phyloP scores from a whole-genome alignment of 495 filamentous ascomycete species.

The Aspergillus biplanus region DNA sequence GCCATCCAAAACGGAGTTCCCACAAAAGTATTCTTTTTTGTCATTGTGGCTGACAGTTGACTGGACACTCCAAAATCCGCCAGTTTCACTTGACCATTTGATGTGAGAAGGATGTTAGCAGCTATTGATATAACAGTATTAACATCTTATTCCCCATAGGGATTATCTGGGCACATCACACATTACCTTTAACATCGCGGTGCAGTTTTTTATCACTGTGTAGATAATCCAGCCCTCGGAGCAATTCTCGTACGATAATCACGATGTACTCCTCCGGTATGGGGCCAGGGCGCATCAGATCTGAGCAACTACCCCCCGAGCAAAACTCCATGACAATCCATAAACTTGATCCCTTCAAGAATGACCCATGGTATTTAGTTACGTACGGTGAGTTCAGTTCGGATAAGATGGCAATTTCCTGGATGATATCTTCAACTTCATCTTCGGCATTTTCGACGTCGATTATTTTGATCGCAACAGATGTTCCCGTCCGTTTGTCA shows the following conservation, averaged over 20 bases:
- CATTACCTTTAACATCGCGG: slow-evolving; percentile 89
- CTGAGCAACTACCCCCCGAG: slow-evolving; percentile 88
- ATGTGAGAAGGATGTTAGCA: slow-evolving; percentile 84
- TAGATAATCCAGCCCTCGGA: slow-evolving; percentile 89
- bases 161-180: not conserved
- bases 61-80: slow-evolving; percentile 98
- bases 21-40: slow-evolving; percentile 98
- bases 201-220: slow-evolving; percentile 96
- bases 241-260: slow-evolving; percentile 87
- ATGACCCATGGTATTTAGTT: slow-evolving; percentile 96
- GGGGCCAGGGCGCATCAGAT: slow-evolving; percentile 88
- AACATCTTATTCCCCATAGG: slow-evolving; percentile 16
- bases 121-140: slow-evolving; percentile 52
- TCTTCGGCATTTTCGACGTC: slow-evolving; percentile 98
- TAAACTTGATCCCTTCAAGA: slow-evolving; percentile 89
- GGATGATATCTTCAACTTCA: slow-evolving; percentile 98
- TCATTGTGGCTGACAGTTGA: slow-evolving; percentile 98
- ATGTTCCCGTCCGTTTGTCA: slow-evolving; percentile 80
- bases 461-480: slow-evolving; percentile 94
- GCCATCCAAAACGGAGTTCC: slow-evolving; percentile 99
- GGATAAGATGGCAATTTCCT: slow-evolving; percentile 94
- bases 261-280: slow-evolving; percentile 93
- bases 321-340: slow-evolving; percentile 99
- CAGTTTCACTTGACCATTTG: slow-evolving; percentile 93
- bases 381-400: slow-evolving; percentile 93